These are phyloP conservation scores for Serendipita sp. DNA, from an alignment of 1,284 basidiomycete species.

Conservation along the genomic window DNA sequence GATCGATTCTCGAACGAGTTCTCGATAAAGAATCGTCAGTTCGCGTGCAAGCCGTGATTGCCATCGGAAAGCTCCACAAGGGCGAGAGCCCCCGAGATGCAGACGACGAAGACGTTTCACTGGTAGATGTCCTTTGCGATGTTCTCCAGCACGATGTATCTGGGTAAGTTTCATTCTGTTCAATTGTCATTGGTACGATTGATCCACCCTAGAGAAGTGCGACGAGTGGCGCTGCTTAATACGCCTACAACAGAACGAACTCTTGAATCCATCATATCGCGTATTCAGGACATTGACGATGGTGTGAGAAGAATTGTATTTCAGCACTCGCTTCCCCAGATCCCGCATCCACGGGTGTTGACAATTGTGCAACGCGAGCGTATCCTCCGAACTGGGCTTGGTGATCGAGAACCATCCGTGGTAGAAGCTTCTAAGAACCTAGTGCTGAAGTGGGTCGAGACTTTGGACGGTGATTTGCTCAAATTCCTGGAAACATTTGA, in stretches of 20 bases:
- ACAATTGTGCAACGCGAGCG: constrained; percentile 66
- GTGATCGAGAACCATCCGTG: constrained; percentile 78
- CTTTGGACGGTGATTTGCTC: constrained; percentile 28
- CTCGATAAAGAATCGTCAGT: constrained; percentile 78
- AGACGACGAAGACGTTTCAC: constrained; percentile 48
- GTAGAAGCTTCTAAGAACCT: constrained; percentile 66
- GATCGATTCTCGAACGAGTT: constrained; percentile 60
- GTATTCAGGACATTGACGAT: constrained; percentile 77
- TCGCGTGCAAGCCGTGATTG: constrained; percentile 73
- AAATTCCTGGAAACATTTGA: constrained; percentile 55
- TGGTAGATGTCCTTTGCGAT: constrained; percentile 58
- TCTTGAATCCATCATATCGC: constrained; percentile 56
- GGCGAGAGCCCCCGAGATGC: constrained; percentile 60
- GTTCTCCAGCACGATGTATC: constrained; percentile 64
- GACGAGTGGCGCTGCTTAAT: constrained; percentile 73
- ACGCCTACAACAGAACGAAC: constrained; percentile 50
- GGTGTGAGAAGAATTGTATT: constrained; percentile 72
- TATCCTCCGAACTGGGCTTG: constrained; percentile 68
- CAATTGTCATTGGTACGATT: not conserved
- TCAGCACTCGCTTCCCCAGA: constrained; percentile 39
- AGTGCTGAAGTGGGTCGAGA: constrained; percentile 65
- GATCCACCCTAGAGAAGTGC: constrained; percentile 57
- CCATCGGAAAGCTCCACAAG: constrained; percentile 70
- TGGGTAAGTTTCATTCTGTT: constrained; percentile 40
- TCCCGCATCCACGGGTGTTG: constrained; percentile 54